Evolutionary conservation across 75 land plant genomes (phyloP).

Genomic region (Pinus taeda): DNA sequence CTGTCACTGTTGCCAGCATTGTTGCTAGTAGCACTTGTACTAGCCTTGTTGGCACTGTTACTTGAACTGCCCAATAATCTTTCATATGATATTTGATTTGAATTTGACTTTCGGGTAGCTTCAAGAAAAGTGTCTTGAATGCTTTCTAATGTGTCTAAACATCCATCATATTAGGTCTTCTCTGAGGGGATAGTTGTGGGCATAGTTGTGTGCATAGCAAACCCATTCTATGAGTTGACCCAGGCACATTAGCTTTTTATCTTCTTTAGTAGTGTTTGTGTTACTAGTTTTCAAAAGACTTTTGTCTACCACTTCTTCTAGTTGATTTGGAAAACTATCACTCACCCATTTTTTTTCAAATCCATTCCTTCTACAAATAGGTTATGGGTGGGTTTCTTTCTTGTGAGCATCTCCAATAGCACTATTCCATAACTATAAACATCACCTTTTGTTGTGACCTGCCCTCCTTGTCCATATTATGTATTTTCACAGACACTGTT

Average conservation of each 20-base stretch:
- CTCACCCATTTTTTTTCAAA: neutral
- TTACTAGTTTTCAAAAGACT: neutral
- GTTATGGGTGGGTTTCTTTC: neutral
- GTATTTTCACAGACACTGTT: neutral
- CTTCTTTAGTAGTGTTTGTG: neutral
- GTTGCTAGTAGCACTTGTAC: too few species aligned
- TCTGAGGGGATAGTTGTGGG: conserved; percentile 11
- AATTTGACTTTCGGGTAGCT: too few species aligned
- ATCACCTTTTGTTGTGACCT: neutral
- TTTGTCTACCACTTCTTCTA: neutral
- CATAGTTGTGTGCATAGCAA: conserved; percentile 7
- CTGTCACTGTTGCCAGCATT: too few species aligned
- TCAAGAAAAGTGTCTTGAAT: neutral
- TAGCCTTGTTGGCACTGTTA: too few species aligned
- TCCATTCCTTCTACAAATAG: neutral
- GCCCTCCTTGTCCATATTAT: neutral
- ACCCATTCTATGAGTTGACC: neutral
- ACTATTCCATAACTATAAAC: conserved; percentile 1
- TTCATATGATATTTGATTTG: too few species aligned
- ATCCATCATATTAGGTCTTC: conserved; percentile 21
- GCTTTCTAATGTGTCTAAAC: conserved; percentile 1
- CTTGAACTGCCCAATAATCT: too few species aligned
- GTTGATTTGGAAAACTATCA: neutral
- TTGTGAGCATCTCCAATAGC: neutral
- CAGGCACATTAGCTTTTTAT: neutral